These are phyloP conservation scores for Ustilago xerochloae DNA, from an alignment of 1,284 basidiomycete species.

Conservation along the genomic window DNA sequence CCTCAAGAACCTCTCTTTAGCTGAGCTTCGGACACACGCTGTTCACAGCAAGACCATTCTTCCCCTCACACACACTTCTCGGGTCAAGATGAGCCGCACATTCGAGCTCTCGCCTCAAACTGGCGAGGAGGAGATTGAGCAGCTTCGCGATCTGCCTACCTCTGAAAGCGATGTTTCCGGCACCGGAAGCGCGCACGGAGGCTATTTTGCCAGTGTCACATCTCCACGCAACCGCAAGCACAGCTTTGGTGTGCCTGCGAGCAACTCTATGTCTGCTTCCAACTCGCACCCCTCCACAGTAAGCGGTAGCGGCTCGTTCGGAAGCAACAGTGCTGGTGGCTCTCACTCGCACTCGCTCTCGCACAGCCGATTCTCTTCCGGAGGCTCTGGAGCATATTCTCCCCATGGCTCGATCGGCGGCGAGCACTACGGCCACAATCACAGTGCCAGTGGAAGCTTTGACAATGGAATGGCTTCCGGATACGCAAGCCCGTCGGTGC, in stretches of 20 bases:
- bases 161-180: neutral
- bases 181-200: neutral
- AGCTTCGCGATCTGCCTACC: conserved; percentile 10
- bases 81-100: conserved; percentile 15
- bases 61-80: too few species aligned
- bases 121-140: conserved; percentile 25
- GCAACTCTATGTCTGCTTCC: neutral
- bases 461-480: neutral
- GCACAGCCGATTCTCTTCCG: neutral
- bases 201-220: conserved; percentile 4
- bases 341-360: neutral
- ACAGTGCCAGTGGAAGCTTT: neutral
- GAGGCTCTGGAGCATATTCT: neutral
- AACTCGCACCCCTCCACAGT: neutral
- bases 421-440: neutral
- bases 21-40: too few species aligned
- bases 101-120: neutral
- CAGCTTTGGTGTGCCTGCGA: neutral
- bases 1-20: too few species aligned
- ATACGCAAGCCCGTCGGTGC: conserved; percentile 5
- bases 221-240: neutral
- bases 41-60: too few species aligned
- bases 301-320: conserved; percentile 4
- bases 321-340: neutral
- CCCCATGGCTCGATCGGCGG: neutral